These are phyloP conservation scores for Gynochthodes officinalis DNA, from an alignment of 257 asterid species.

Conservation along the genomic window DNA sequence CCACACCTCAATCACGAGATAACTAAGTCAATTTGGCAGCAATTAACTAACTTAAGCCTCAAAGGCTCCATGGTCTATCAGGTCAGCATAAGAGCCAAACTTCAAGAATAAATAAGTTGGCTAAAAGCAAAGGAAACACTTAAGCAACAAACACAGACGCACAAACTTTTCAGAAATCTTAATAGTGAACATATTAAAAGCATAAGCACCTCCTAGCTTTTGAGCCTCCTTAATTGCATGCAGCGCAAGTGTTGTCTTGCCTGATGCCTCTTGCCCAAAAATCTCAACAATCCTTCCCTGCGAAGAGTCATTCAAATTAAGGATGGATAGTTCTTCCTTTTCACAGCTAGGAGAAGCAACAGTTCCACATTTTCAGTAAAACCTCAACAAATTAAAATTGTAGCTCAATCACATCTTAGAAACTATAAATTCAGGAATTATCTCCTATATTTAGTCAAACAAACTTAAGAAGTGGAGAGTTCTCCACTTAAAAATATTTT, in stretches of 20 bases:
- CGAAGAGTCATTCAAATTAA: constrained; percentile 10
- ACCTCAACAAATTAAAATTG: too few species aligned
- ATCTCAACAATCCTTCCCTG: constrained; percentile 95
- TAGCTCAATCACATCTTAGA: neutral
- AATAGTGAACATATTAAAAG: constrained; percentile 1
- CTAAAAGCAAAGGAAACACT: neutral
- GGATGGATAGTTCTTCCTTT: neutral
- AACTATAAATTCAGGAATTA: neutral
- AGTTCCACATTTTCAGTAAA: too few species aligned
- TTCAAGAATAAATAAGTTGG: neutral
- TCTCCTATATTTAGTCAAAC: neutral
- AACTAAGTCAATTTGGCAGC: neutral
- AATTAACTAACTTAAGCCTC: neutral
- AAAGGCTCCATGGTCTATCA: neutral
- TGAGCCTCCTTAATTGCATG: constrained; percentile 95
- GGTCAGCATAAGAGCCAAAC: neutral
- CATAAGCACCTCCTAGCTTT: constrained; percentile 76
- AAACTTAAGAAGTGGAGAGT: neutral
- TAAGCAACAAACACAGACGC: neutral
- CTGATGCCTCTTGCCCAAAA: constrained; percentile 95
- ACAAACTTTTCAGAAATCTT: neutral
- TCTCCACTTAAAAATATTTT: neutral
- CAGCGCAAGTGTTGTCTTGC: constrained; percentile 94
- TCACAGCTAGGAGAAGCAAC: constrained; percentile 4
- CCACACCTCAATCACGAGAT: neutral